Conservation (phyloP, 768 basidiomycete genomes). For the Daedaleopsis sinensis region DNA sequence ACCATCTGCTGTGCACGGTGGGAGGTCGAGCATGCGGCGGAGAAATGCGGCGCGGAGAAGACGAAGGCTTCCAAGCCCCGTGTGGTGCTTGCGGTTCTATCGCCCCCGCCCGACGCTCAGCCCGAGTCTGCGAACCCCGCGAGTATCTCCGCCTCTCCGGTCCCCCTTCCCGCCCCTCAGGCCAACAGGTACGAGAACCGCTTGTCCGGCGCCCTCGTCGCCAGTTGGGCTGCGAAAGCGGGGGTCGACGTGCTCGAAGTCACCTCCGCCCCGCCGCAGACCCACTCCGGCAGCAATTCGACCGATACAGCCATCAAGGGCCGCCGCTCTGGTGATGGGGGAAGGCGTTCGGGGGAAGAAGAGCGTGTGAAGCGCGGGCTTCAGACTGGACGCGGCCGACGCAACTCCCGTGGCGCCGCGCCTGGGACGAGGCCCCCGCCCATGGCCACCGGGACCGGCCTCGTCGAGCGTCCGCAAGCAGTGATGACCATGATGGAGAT, state of each 20-base stretch:
- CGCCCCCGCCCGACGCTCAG: conserved; percentile 19
- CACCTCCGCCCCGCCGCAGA: conserved; percentile 37
- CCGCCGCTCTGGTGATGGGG: conserved; percentile 25
- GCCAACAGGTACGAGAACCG: conserved; percentile 65
- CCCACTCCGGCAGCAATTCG: neutral
- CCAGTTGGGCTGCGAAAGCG: conserved; percentile 68
- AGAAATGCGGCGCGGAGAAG: conserved; percentile 26
- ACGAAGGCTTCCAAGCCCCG: conserved; percentile 38
- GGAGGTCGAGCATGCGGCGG: conserved; percentile 61
- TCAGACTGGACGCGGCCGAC: conserved; percentile 21
- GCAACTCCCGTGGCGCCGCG: conserved; percentile 25
- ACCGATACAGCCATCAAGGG: conserved; percentile 7
- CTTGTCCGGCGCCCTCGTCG: conserved; percentile 62
- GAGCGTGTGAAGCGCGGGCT: conserved; percentile 26
- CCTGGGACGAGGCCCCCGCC: conserved; percentile 16
- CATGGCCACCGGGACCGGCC: conserved; percentile 31
- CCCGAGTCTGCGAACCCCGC: conserved; percentile 17
- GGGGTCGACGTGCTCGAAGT: conserved; percentile 61
- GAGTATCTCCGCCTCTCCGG: conserved; percentile 45
- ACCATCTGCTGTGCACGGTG: conserved; percentile 83
- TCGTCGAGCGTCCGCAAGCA: conserved; percentile 79
- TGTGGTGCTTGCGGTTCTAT: conserved; percentile 62
- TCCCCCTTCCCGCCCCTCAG: conserved; percentile 67
- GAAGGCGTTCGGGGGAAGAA: conserved; percentile 33
- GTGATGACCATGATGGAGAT: conserved; percentile 85